A percentile compares a stretch with the other conserved stretches of the same genome.
These are phyloP conservation scores for Grosmannia huntii DNA, from an alignment of 2,329 filamentous ascomycete species.

Conservation along the genomic window DNA sequence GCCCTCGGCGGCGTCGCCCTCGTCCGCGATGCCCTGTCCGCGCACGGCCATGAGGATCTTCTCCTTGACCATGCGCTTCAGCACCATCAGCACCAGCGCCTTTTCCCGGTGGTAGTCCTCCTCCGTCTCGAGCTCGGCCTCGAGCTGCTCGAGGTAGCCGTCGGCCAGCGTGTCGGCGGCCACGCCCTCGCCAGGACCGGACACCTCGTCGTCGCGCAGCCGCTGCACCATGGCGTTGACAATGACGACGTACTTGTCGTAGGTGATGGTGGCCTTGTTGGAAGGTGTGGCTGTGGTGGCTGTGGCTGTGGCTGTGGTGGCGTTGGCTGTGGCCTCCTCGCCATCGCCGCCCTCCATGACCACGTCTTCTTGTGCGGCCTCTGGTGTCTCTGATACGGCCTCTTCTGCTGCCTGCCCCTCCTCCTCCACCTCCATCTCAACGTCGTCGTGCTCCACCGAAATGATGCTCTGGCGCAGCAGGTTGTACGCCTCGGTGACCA, in stretches of 20 bases:
- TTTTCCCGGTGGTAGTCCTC: constrained; percentile 71
- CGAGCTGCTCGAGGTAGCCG: constrained; percentile 89
- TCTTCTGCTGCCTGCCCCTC: constrained; percentile 35
- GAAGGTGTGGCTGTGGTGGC: constrained; percentile 24
- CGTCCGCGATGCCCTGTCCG: constrained; percentile 43
- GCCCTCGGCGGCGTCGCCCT: constrained; percentile 21
- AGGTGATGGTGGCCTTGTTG: constrained; percentile 69
- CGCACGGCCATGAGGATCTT: constrained; percentile 77
- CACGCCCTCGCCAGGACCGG: constrained; percentile 64
- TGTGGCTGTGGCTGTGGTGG: constrained; percentile 32
- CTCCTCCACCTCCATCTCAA: constrained; percentile 78
- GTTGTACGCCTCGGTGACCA: constrained; percentile 87
- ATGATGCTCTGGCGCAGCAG: constrained; percentile 91
- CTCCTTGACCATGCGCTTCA: constrained; percentile 95
- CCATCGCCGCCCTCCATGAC: constrained; percentile 14
- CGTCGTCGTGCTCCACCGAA: constrained; percentile 92
- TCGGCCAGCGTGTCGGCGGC: constrained; percentile 68
- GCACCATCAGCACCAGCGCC: constrained; percentile 64
- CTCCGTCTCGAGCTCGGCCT: constrained; percentile 66
- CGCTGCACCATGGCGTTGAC: constrained; percentile 74
- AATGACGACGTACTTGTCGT: constrained; percentile 88
- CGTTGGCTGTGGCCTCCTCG: constrained; percentile 26
- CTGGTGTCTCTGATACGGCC: constrained; percentile 16
- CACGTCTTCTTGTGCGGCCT: constrained; percentile 17
- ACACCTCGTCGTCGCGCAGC: constrained; percentile 69